phyloP scores from a whole-genome alignment of 768 basidiomycete genomes.

The Tubosaeta brunneosetosa region DNA sequence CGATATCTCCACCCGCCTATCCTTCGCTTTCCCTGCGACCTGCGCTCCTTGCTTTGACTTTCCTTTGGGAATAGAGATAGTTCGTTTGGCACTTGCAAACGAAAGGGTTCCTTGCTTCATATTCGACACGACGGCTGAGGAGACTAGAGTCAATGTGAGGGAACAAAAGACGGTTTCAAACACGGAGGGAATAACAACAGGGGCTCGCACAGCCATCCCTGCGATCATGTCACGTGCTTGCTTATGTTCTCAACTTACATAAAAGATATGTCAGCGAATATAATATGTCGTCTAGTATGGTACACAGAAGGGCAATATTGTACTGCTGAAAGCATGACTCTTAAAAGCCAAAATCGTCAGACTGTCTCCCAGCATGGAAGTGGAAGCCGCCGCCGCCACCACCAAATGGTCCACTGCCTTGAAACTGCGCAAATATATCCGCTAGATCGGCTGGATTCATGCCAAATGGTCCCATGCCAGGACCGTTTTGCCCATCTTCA shows the following conservation, averaged over 20 bases:
- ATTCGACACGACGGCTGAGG: slow-evolving; percentile 8
- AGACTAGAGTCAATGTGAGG: not conserved
- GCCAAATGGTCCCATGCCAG: slow-evolving; percentile 40
- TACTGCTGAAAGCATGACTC: not conserved
- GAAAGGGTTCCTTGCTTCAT: slow-evolving; percentile 44
- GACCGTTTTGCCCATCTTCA: slow-evolving; percentile 59
- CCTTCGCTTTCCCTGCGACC: slow-evolving; percentile 6
- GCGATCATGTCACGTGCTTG: slow-evolving; percentile 7
- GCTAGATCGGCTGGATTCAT: slow-evolving; percentile 50
- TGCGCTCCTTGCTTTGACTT: slow-evolving; percentile 16
- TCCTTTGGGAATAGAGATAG: slow-evolving; percentile 22
- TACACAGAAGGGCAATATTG: not conserved
- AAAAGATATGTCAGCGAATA: not conserved
- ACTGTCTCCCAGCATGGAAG: slow-evolving; percentile 18
- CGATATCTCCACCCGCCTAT: not conserved
- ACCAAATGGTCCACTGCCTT: slow-evolving; percentile 35
- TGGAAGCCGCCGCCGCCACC: slow-evolving; percentile 32
- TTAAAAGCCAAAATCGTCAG: slow-evolving; percentile 20
- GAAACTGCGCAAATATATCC: slow-evolving; percentile 62
- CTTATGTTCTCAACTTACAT: not conserved
- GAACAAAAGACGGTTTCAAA: not conserved
- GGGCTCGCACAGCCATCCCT: slow-evolving; percentile 8
- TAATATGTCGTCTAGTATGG: slow-evolving; percentile 3
- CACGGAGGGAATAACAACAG: slow-evolving; percentile 13
- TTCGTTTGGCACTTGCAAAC: slow-evolving; percentile 46